Percentiles rank a stretch among this genome's conserved stretches.
Conservation (phyloP, 2,329 filamentous ascomycete species). For the Ilyonectria mors-panacis region DNA sequence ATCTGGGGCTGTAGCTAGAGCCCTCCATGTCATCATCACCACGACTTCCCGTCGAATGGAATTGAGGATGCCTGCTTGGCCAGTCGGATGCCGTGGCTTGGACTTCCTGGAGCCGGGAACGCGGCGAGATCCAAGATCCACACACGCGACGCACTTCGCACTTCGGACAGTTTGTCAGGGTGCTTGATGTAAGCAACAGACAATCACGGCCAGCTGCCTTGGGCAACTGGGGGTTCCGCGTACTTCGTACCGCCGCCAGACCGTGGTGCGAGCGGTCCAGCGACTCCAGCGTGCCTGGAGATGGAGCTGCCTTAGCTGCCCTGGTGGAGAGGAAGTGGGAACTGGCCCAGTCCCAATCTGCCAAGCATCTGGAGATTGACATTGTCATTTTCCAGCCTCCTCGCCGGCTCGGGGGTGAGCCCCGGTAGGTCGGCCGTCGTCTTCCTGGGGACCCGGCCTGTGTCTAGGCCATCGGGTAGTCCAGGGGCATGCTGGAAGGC, state of each 20-base stretch:
- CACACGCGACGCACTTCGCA: slow-evolving; percentile 7
- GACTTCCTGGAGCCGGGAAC: slow-evolving; percentile 29
- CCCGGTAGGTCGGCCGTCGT: slow-evolving; percentile 28
- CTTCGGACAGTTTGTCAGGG: not conserved
- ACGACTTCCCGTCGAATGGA: slow-evolving; percentile 16
- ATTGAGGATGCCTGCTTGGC: slow-evolving; percentile 40
- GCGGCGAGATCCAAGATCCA: slow-evolving; percentile 39
- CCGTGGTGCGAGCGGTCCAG: slow-evolving; percentile 13
- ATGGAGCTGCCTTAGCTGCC: slow-evolving; percentile 13
- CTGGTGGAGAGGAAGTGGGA: slow-evolving; percentile 29
- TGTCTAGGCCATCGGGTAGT: slow-evolving; percentile 19
- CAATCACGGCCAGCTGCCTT: not conserved
- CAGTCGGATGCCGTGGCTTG: slow-evolving; percentile 41
- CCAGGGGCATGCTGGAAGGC: slow-evolving; percentile 25
- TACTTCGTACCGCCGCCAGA: slow-evolving; percentile 14
- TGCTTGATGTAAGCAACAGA: not conserved
- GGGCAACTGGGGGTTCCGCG: slow-evolving; percentile 4
- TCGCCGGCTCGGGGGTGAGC: slow-evolving; percentile 33
- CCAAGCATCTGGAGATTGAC: slow-evolving; percentile 46
- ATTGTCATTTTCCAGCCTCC: slow-evolving; percentile 44
- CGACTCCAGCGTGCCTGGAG: slow-evolving; percentile 13
- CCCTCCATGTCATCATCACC: slow-evolving; percentile 23
- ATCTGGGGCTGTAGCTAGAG: slow-evolving; percentile 23
- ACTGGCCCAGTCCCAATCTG: slow-evolving; percentile 38
- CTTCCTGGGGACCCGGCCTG: slow-evolving; percentile 26